Evolutionary conservation across 768 basidiomycete genomes (phyloP), one percentile per base, ranked within the genome.

Genomic region (Trichaptum fuscoviolaceum): DNA sequence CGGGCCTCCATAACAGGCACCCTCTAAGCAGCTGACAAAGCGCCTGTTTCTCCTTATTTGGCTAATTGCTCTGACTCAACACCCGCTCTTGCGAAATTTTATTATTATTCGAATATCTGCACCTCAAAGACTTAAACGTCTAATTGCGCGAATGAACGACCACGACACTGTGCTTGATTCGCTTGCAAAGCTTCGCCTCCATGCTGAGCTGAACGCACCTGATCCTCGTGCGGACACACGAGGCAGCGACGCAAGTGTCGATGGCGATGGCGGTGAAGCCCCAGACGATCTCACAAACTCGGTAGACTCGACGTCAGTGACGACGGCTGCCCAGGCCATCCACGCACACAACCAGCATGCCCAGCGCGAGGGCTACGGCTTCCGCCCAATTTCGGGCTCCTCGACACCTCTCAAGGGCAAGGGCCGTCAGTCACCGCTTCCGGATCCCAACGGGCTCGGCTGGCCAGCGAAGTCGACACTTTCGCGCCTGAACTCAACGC

Each of bases 381-480:
- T 94, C 76, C 85, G 91, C 12, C 79, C 84, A 18, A 76, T 84
- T 35, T 94, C 92, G 9, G 90, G 89, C 4, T 73, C 83, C 58
- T 83, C 85, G 58, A 91, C 89, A 10, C 92, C 90, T 60, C 78
- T 82, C 23, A 77, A 75, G 6, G 74, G 42, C 42, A 52, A 52
- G 42, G 42, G 42, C 20, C 42, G 42, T 52, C 42, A 52, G 42
- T 52, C 57, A 58, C 62, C 65, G 26, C 64, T 82, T 61, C 77
- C 80, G 60, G 81, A 81, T 76, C 77, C 84, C 63, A 84, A 94
- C 72, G 95, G 95, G 64, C 84, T 97, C 9, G 95, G 95, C 7
- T 96, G 95, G 95, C 95, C 95, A 76, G 96, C 95, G 67, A 97
- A 96, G 79, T 93, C 92, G 7, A 96, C 95, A 58, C 77, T 96